Conservation (phyloP, 2,329 filamentous ascomycete species). For the Penicillium sp. region DNA sequence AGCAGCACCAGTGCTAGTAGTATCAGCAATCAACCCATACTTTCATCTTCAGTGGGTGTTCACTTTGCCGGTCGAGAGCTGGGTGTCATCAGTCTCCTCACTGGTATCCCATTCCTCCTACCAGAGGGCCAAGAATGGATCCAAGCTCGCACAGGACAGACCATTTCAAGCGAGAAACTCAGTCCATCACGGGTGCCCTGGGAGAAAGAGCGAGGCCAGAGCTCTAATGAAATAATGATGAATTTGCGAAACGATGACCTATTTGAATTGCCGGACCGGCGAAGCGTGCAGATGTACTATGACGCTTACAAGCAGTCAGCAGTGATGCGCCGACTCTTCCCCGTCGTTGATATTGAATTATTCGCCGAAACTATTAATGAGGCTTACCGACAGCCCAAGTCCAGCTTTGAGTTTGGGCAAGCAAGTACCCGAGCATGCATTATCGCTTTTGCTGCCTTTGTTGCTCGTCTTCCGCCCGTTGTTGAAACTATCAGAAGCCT, state of each 20-base stretch:
- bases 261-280: conserved; percentile 40
- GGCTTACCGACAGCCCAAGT: conserved; percentile 43
- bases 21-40: conserved; percentile 14
- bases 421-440: conserved; percentile 49
- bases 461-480: conserved; percentile 26
- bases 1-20: conserved; percentile 6
- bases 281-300: conserved; percentile 33
- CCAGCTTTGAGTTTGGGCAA: conserved; percentile 21
- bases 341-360: conserved; percentile 49
- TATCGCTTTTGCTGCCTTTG: conserved; percentile 50
- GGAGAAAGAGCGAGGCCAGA: conserved; percentile 35
- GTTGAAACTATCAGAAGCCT: not conserved
- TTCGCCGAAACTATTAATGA: conserved; percentile 48
- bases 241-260: conserved; percentile 19
- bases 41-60: conserved; percentile 38
- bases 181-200: conserved; percentile 31
- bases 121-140: conserved; percentile 52
- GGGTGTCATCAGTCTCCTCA: conserved; percentile 49
- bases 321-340: conserved; percentile 49
- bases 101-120: conserved; percentile 53
- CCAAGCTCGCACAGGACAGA: conserved; percentile 46
- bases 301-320: conserved; percentile 32
- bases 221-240: conserved; percentile 20
- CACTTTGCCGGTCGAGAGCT: conserved; percentile 52
- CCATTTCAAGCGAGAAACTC: conserved; percentile 31